Evolutionary conservation across 306 rosid genomes (phyloP), one percentile per base, ranked within the genome.

Genomic region (Hylodesmum podocarpum): DNA sequence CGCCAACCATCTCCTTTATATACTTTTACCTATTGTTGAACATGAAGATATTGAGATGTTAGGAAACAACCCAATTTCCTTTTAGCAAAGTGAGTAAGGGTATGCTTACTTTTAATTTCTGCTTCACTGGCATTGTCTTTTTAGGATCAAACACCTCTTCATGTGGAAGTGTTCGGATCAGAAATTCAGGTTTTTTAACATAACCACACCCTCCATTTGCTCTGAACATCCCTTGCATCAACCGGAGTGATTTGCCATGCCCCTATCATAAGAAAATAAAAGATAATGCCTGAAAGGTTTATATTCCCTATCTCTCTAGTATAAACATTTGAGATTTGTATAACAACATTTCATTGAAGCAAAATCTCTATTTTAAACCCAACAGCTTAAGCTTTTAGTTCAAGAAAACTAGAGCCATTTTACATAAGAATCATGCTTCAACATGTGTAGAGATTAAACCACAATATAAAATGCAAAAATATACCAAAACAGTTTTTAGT

Each of bases 171-270:
- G 21, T 89, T 7, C 21, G 66, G 75, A 87, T 51, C 50, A 94
- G 83, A 81, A 88, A 86, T 22, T 82, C 91, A 5, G 98, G 97
- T 61, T 89, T 94, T 67, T 88, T 94, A 62, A 94, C 82, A 75
- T 88, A 91, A 63, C 98, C 98, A 66, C 97, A 88, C 37, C 88
- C 95, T 66, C 98, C 98, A 74, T 94, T 94, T 61, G 89, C 90
- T 86, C 84, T 88, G 66, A 91, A 94, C 97, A 94, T 91, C 80
- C 97, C 98, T 33, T 85, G 91, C 98, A 91, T 90, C 75, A 62
- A 55, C 89, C 94, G 71, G 4, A 91, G 91, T 47, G 88, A 84
- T 87, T 87, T 94, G 1, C 87, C 97, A 70, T 85, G 82, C 24
- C 97, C 95, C 98, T 94, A 71, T 65, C 64, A 33, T 3, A 53